phyloP scores from a whole-genome alignment of 2,329 filamentous ascomycete genomes.

The Fusarium sulawesiense region DNA sequence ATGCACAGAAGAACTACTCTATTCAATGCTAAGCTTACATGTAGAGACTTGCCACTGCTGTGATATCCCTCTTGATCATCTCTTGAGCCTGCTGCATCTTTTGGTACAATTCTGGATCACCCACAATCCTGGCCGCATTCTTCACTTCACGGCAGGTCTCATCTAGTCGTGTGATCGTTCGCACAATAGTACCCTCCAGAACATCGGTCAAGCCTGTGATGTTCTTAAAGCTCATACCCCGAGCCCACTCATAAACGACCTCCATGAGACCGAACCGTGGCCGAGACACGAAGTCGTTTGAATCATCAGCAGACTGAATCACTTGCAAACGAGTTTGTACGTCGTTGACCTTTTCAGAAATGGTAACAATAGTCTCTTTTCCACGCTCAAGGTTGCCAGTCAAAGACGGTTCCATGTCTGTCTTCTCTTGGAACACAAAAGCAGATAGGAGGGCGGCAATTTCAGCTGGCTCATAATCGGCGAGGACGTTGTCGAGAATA shows the following conservation, averaged over 20 bases:
- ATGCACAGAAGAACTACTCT: not conserved
- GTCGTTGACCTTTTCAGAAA: constrained; percentile 91
- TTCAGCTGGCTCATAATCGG: constrained; percentile 94
- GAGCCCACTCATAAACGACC: constrained; percentile 98
- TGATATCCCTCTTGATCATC: constrained; percentile 96
- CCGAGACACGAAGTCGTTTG: constrained; percentile 88
- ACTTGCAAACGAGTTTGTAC: constrained; percentile 93
- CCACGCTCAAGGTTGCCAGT: constrained; percentile 85
- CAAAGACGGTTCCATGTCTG: constrained; percentile 80
- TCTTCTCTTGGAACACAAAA: constrained; percentile 99
- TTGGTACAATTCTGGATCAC: constrained; percentile 89
- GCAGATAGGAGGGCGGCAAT: constrained; percentile 93
- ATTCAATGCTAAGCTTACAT: constrained; percentile 67
- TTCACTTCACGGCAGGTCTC: constrained; percentile 98
- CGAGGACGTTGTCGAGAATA: constrained; percentile 95
- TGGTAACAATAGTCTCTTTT: constrained; percentile 85
- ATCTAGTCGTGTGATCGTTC: constrained; percentile 92
- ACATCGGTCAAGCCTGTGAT: constrained; percentile 97
- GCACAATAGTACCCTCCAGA: constrained; percentile 95
- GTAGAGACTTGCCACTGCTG: constrained; percentile 87
- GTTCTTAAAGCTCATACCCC: constrained; percentile 97
- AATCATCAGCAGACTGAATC: constrained; percentile 88
- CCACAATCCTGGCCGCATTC: constrained; percentile 94
- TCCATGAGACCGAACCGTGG: constrained; percentile 95
- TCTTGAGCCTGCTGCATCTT: constrained; percentile 99